Evolutionary conservation across 164 flowering plant genomes (phyloP), one percentile per base, ranked within the genome.

Genomic region (Magnolia sinica): DNA sequence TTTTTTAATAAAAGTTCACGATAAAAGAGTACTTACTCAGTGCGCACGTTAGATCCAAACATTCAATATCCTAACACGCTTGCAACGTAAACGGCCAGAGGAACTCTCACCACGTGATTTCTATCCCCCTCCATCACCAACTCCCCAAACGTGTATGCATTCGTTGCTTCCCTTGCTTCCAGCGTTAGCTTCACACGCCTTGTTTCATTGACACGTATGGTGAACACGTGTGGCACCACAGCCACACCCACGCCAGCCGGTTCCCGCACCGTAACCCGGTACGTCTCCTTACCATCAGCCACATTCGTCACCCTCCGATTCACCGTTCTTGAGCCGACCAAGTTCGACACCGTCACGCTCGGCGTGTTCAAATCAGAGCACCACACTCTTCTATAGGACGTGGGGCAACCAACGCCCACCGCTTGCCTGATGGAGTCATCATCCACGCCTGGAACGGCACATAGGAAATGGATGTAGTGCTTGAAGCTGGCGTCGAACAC

Each of bases 311-410:
- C 88, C 72, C 71, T 74, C 69, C 92, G 71, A 6, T 61, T 59
- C 49, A 89, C 87, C 70, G 65, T 84, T 76, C 90, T 87, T 18
- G 87, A 78, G 16, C 92, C 89, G 24, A 87, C 86, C 77, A 89
- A 75, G 64, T 81, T 84, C 6, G 90, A 87, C 37, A 87, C 81
- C 9, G 88, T 89, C 23, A 87, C 77, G 64, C 86, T 87, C 22
- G 88, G 75, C 0, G 83, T 80, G 77, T 89, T 89, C 80, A 89
- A 80, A 63, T 87, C 90, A 7, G 92, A 89, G 73, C 90, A 89
- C 87, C 88, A 86, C 24, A 69, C 55, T 64, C 74, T 77, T 65
- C 50, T 76, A 50, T 71, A 65, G 6, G n/a, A n/a, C n/a, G 52
- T 55, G 7, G 88, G 85, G 74, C 89, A 89, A 31, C 84, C 88